These are phyloP conservation scores for Dendrostoma leiphaemia DNA, from an alignment of 2,329 filamentous ascomycete genomes.

Conservation along the genomic window DNA sequence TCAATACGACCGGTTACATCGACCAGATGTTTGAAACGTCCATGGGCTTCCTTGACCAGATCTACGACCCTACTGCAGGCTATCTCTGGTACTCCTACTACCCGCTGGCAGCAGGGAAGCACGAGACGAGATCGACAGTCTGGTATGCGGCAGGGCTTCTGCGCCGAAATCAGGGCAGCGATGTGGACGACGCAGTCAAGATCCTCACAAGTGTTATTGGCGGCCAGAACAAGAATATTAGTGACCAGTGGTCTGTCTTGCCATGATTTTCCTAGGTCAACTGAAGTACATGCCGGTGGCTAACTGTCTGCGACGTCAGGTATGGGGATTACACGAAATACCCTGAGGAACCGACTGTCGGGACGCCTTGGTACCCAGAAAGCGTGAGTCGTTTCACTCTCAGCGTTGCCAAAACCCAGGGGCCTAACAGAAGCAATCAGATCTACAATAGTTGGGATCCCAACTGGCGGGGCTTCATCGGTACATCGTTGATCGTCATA, in stretches of 20 bases:
- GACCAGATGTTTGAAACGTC: slow-evolving; percentile 41
- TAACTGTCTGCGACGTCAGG: slow-evolving; percentile 21
- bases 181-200: slow-evolving; percentile 48
- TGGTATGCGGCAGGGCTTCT: slow-evolving; percentile 61
- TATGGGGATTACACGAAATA: slow-evolving; percentile 52
- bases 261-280: too few species aligned
- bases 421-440: slow-evolving; percentile 1
- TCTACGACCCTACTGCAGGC: slow-evolving; percentile 49
- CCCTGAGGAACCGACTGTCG: slow-evolving; percentile 57
- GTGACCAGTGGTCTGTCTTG: slow-evolving; percentile 50
- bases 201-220: slow-evolving; percentile 54
- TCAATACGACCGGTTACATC: slow-evolving; percentile 15
- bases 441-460: slow-evolving; percentile 61
- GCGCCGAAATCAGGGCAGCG: slow-evolving; percentile 49
- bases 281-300: background rate
- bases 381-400: background rate
- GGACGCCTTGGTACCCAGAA: slow-evolving; percentile 43
- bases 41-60: slow-evolving; percentile 54
- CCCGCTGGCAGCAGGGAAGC: slow-evolving; percentile 46
- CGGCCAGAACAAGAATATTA: slow-evolving; percentile 49
- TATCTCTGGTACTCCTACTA: slow-evolving; percentile 52
- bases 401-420: background rate
- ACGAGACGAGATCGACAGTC: slow-evolving; percentile 55
- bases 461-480: slow-evolving; percentile 64
- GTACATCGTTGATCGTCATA: slow-evolving; percentile 55